Percentiles rank a stretch among this genome's conserved stretches.
phyloP scores from a whole-genome alignment of 495 filamentous ascomycete genomes.

The Xylaria nigripes region DNA sequence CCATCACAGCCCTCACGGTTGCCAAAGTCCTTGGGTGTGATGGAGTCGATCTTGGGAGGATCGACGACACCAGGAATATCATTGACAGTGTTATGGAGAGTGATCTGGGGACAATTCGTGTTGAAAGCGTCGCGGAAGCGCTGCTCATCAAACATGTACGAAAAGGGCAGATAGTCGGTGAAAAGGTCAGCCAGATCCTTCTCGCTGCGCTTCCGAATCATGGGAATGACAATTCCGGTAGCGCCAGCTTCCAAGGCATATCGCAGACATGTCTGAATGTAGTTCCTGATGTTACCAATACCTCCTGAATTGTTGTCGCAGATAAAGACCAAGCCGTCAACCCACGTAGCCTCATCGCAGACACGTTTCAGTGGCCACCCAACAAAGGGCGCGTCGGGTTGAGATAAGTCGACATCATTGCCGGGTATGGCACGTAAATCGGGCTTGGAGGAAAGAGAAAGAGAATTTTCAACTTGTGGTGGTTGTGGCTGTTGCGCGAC shows the following conservation, averaged over 20 bases:
- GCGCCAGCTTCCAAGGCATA: constrained; percentile 46
- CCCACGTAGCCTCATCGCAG: constrained; percentile 37
- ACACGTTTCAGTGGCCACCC: constrained; percentile 40
- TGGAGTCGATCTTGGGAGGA: constrained; percentile 31
- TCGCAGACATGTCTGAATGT: constrained; percentile 44
- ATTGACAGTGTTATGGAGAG: constrained; percentile 32
- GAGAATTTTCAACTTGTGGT: neutral
- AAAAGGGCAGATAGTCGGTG: constrained; percentile 30
- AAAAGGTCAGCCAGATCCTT: constrained; percentile 32
- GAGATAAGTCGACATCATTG: constrained; percentile 22
- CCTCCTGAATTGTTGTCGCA: constrained; percentile 49
- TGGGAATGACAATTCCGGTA: constrained; percentile 36
- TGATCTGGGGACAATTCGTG: constrained; percentile 37
- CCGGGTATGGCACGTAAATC: constrained; percentile 4
- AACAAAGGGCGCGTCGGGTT: constrained; percentile 38
- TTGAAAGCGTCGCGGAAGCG: constrained; percentile 36
- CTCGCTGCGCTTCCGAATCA: constrained; percentile 31
- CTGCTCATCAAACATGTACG: constrained; percentile 41
- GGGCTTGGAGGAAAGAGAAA: neutral
- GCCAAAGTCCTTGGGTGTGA: constrained; percentile 39
- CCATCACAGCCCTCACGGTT: constrained; percentile 38
- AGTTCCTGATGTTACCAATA: constrained; percentile 46
- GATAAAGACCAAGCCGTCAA: constrained; percentile 36
- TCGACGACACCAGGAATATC: constrained; percentile 16
- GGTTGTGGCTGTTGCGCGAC: neutral